A percentile compares a stretch with the other conserved stretches of the same genome.
These are phyloP conservation scores for Mucor ambiguus DNA, from an alignment of 371 early-diverging fungal genomes.

Conservation along the genomic window DNA sequence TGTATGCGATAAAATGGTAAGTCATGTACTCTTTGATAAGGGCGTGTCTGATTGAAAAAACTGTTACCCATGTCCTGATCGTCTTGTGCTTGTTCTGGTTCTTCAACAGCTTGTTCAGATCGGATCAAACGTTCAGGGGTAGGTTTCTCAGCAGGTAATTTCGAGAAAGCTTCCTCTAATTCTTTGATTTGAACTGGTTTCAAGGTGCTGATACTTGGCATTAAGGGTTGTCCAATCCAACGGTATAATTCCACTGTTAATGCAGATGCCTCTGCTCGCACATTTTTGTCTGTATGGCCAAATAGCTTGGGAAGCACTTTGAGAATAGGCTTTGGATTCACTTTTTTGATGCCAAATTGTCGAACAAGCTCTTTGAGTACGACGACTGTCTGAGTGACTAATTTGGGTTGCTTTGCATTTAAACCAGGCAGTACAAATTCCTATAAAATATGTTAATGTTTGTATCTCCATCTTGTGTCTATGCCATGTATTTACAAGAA, in stretches of 20 bases:
- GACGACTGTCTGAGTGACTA: conserved; percentile 76
- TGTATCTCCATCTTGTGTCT: neutral
- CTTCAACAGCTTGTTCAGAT: conserved; percentile 70
- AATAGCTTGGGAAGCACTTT: conserved; percentile 89
- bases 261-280: conserved; percentile 83
- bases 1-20: neutral
- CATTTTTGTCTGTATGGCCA: conserved; percentile 91
- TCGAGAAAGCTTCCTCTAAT: conserved; percentile 80
- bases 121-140: conserved; percentile 74
- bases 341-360: conserved; percentile 79
- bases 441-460: conserved; percentile 36
- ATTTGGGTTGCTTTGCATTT: conserved; percentile 90
- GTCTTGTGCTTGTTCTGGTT: conserved; percentile 46
- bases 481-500: conserved; percentile 63
- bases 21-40: neutral
- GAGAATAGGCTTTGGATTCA: conserved; percentile 79
- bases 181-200: conserved; percentile 93
- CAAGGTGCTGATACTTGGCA: conserved; percentile 65
- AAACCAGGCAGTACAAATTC: conserved; percentile 79
- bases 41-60: neutral
- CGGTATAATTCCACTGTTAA: conserved; percentile 79
- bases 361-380: conserved; percentile 77
- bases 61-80: conserved; percentile 30
- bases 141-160: conserved; percentile 68
- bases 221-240: conserved; percentile 80